Base-by-base conservation (phyloP, 225 moss, liverwort and hornwort genomes). In the Antitrichia curtipendula region DNA sequence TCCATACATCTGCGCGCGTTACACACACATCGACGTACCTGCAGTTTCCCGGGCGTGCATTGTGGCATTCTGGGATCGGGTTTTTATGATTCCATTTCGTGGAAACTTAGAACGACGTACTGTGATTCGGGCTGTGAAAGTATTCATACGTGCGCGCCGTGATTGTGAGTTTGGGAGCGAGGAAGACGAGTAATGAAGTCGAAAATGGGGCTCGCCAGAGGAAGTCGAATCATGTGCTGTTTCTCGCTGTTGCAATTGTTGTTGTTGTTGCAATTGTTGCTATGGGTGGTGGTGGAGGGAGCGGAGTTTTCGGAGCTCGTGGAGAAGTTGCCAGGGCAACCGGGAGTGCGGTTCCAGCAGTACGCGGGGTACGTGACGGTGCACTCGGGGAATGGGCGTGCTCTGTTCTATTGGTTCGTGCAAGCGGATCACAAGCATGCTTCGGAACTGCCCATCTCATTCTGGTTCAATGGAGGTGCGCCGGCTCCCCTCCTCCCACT, bases 401-500 rank as follows among this genome's bases (percentile, higher is more conserved):
- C 93, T 16, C 82, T 95, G 31, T 97, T 97, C 90, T 97, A 96
- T 89, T 97, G 97, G 97, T 95, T 97, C 34, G 90, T 96, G 81
- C 90, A 95, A 63, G 95, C 97, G 3, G 94, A 95, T 81, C 83
- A 91, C 88, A 88, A 90, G 66, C 74, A 90, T 45, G 92, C 95
- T 41, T 69, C 90, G 20, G 83, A 92, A 10, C 88, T 94, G 76
- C 96, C 97, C 16, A 78, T 97, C 59, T 89, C 93, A 11, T 87
- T 96, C 89, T 97, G 97, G 97, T 94, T 97, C 84, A 97, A 97
- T 79, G 97, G 97, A 96, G 97, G 97, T 96, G 49, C 34, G 2
- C 16, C 20, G 40, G 22, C 62, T 87, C 45, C 76, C 75, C 76
- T 8, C 36, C 75, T 61, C 54, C 56, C n/a, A 3, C 34, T 77